Base-by-base conservation (phyloP, 1,139 yeast species). In the Candida sanyaensis region DNA sequence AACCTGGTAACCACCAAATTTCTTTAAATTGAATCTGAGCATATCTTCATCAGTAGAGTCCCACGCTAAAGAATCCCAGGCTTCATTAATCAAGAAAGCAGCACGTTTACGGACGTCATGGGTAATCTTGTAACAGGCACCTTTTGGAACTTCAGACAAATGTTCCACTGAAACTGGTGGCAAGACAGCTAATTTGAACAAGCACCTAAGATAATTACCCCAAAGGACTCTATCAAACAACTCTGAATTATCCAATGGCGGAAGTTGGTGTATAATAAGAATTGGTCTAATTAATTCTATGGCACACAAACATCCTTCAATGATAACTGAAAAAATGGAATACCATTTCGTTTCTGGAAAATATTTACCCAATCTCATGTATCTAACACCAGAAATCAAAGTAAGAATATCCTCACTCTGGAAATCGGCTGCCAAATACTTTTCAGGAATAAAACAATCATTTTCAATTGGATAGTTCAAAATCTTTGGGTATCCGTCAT, bases 1-100 rank as follows among this genome's bases (percentile, higher is more conserved):
- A 30, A 78, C 83, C 65, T 89, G 97, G 59, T 78, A 84, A 0
- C 92, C 92, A 39, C 93, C 89, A 56, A 84, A 80, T 52, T 75
- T 75, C 38, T 71, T 75, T 47, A 88, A 65, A 48, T 84, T 86
- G 66, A 86, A 89, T 55, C 91, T 71, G 5, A 72, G 62, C 38
- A 71, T 63, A 59, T 84, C 89, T 49, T 83, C 87, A 24, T 75
- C 75, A 36, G 80, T 71, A 0, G 88, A 80, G 11, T 82, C 81
- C 85, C 86, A 79, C 9, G 92, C 95, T 49, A 89, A 74, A 9
- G 80, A 70, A 53, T 84, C 86, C 97, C 97, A 90, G 31, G 84
- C 78, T 49, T 77, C 80, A 49, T 77, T 74, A 12, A 89, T 59
- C 46, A 88, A 66, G 17, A 55, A 59, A 0, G 91, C 83, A 38